phyloP scores from a whole-genome alignment of 2,329 filamentous ascomycete species.

The Colletotrichum magnum region DNA sequence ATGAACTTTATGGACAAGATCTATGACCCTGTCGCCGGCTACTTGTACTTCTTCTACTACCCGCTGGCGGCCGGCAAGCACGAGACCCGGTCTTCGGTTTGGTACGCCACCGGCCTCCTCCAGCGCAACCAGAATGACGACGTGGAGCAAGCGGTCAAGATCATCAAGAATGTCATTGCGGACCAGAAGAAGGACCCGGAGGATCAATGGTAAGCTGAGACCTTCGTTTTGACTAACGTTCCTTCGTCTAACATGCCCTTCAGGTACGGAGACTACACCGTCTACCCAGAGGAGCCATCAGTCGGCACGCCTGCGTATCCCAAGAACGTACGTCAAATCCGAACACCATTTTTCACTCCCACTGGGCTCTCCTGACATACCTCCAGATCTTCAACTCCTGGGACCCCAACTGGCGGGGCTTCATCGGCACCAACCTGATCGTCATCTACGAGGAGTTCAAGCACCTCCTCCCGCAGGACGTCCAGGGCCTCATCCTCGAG shows the following conservation, averaged over 20 bases:
- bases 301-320: slow-evolving; percentile 67
- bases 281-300: slow-evolving; percentile 69
- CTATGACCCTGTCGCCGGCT: slow-evolving; percentile 66
- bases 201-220: slow-evolving; percentile 47
- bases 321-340: slow-evolving; percentile 17
- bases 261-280: slow-evolving; percentile 56
- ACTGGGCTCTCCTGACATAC: slow-evolving; percentile 26
- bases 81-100: slow-evolving; percentile 69
- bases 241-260: neutral
- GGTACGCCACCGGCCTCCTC: slow-evolving; percentile 72
- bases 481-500: slow-evolving; percentile 61
- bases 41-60: slow-evolving; percentile 65
- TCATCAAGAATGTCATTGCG: slow-evolving; percentile 66
- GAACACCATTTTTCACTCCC: too few species aligned
- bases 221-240: slow-evolving; percentile 50
- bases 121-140: slow-evolving; percentile 67
- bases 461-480: slow-evolving; percentile 55
- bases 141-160: slow-evolving; percentile 63
- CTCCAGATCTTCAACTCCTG: slow-evolving; percentile 66
- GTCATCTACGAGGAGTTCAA: slow-evolving; percentile 71
- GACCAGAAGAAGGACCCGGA: slow-evolving; percentile 65
- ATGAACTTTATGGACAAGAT: slow-evolving; percentile 69
- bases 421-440: slow-evolving; percentile 72
- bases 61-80: slow-evolving; percentile 61
- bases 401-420: slow-evolving; percentile 77